A percentile compares a stretch with the other conserved stretches of the same genome.
Conservation (phyloP, 108 stramenopile genomes). For the Skeletonema marinoi region DNA sequence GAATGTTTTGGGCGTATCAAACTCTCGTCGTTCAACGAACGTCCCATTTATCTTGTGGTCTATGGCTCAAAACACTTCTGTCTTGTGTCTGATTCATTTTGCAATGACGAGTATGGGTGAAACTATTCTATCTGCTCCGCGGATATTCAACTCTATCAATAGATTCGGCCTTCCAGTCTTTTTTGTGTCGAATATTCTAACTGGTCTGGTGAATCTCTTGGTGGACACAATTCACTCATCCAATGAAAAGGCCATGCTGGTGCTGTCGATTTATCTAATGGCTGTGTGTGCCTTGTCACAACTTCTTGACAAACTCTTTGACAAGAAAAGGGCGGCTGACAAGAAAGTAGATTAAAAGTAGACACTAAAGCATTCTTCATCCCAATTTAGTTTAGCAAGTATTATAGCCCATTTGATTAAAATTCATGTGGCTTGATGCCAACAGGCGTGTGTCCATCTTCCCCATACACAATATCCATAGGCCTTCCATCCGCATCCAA, state of each 20-base stretch:
- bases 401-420: not conserved
- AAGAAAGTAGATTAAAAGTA: not conserved
- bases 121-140: constrained; percentile 33
- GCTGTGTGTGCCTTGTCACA: constrained; percentile 51
- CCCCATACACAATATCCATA: constrained; percentile 90
- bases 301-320: constrained; percentile 26
- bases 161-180: constrained; percentile 83
- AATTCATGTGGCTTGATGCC: constrained; percentile 69
- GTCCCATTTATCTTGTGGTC: constrained; percentile 73
- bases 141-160: constrained; percentile 67
- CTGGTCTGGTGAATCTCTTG: constrained; percentile 85
- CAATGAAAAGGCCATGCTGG: constrained; percentile 53
- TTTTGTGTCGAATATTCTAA: constrained; percentile 85
- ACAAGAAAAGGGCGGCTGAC: not conserved
- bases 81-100: constrained; percentile 46
- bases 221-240: constrained; percentile 76
- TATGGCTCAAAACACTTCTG: constrained; percentile 61
- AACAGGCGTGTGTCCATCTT: constrained; percentile 51
- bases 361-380: not conserved
- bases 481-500: constrained; percentile 87
- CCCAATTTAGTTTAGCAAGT: not conserved
- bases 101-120: constrained; percentile 1
- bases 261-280: constrained; percentile 64
- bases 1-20: constrained; percentile 38
- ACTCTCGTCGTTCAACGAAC: constrained; percentile 86